Base-by-base conservation (phyloP, 2,329 filamentous ascomycete species). In the Myriosclerotinia curreyana region DNA sequence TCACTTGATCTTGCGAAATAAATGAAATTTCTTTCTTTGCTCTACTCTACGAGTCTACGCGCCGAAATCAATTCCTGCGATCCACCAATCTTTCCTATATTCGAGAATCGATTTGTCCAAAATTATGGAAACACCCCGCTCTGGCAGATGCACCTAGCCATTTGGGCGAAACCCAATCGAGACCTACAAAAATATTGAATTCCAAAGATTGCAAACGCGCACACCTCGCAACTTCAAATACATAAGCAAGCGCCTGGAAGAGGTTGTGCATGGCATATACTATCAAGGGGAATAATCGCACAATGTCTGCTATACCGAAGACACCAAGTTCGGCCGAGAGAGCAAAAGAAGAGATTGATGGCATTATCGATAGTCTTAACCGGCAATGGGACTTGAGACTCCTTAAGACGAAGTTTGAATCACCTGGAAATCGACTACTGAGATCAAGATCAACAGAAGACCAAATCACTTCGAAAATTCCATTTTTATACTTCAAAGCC, bases 221-320 rank as follows among this genome's bases (percentile, higher is more conserved):
- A 48, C 17, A 46, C 28, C 14, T n/a, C 31, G 22, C 5, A 20
- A 2, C 17, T 17, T 34, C 15, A 12, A n/a, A 46, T 46, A 58
- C 42, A 46, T 17, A 20, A 9, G 12, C 14, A 48, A 48, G 28
- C 20, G 14, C 17, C 4, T 22, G 11, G 25, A 48, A 48, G 20
- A 48, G 15, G 2, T 20, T 58, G 55, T 12, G 42, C 20, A 20
- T 36, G 14, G 12, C 11, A 48, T n/a, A 58, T 25, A 25, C 14
- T 17, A 17, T 34, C 28, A 34, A 48, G 11, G 40, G 22, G 14
- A 48, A 25, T 36, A 15, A 42, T 36, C 12, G 31, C 42, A 58
- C 20, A 48, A 58, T 58, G 55, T 58, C 42, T 58, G 28, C 42
- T 15, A 15, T 25, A 48, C 42, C 42, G 28, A 48, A 46, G 42